phyloP scores from a whole-genome alignment of 2,329 filamentous ascomycete species.

The Blastomyces silverae region DNA sequence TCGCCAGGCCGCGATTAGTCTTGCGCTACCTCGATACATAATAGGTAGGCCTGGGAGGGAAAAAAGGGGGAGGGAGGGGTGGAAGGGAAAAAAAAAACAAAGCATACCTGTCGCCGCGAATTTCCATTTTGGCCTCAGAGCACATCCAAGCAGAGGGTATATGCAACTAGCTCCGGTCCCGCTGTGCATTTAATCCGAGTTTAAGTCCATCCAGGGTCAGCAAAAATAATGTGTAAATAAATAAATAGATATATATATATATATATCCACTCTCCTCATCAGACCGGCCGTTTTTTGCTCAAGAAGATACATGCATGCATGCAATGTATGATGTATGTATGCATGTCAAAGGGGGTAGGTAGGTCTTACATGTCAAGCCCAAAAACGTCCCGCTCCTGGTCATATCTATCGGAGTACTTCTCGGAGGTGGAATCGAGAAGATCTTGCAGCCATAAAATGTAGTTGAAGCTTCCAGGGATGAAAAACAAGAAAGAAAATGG shows the following conservation, averaged over 20 bases:
- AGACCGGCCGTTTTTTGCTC: too few relatives aligned
- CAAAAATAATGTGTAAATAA: background rate
- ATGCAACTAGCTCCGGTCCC: conserved; percentile 89
- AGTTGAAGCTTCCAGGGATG: conserved; percentile 61
- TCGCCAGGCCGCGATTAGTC: background rate
- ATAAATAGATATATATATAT: too few relatives aligned
- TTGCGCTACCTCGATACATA: too few relatives aligned
- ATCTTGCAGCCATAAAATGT: conserved; percentile 79
- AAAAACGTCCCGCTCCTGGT: conserved; percentile 50
- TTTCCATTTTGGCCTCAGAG: conserved; percentile 60
- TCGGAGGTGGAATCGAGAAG: conserved; percentile 64
- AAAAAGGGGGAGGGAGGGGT: too few relatives aligned
- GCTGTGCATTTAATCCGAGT: conserved; percentile 30
- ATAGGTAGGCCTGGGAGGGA: too few relatives aligned
- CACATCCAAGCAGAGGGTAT: conserved; percentile 75
- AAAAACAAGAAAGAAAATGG: background rate
- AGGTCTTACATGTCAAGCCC: conserved; percentile 65
- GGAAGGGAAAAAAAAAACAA: conserved; percentile 15
- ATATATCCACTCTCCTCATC: conserved; percentile 6
- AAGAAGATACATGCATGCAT: background rate
- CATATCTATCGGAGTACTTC: conserved; percentile 45
- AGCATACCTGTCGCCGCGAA: conserved; percentile 59
- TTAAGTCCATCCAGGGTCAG: conserved; percentile 17
- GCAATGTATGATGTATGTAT: background rate
- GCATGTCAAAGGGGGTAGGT: background rate